Evolutionary conservation across 805 yeast genomes (phyloP).

Genomic region (Nakazawaea anatomiae): DNA sequence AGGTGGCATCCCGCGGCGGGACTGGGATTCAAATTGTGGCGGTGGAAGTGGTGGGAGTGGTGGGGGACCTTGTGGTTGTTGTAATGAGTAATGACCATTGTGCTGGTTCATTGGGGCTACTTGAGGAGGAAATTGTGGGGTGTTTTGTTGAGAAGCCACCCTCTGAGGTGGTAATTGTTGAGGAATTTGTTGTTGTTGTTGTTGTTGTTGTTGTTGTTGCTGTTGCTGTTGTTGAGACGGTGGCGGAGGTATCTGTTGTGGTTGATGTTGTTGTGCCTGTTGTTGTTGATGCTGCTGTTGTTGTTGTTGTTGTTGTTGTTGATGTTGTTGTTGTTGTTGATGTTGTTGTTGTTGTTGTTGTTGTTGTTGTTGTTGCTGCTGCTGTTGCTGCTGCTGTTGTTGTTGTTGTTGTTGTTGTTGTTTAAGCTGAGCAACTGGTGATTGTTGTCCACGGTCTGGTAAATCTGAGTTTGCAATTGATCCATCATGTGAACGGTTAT

Average conservation of each 20-base stretch:
- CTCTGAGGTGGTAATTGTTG: constrained; percentile 3
- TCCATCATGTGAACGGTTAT: background rate
- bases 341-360: constrained; percentile 1
- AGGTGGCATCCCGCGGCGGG: background rate
- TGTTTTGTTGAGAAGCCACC: constrained; percentile 10
- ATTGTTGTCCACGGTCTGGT: background rate
- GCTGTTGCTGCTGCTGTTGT: background rate
- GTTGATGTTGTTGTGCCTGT: background rate
- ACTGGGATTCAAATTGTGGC: background rate
- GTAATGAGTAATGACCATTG: constrained; percentile 2
- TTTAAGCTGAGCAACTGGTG: constrained; percentile 9
- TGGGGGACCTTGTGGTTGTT: background rate
- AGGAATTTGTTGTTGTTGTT: background rate
- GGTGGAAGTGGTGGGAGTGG: constrained; percentile 2
- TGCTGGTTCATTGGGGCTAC: constrained; percentile 11
- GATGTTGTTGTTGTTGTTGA: constrained; percentile 1
- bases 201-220: constrained; percentile 6
- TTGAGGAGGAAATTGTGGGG: constrained; percentile 8
- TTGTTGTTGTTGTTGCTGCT: background rate
- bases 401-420: background rate
- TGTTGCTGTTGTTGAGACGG: constrained; percentile 5
- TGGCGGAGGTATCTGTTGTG: constrained; percentile 3
- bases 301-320: background rate
- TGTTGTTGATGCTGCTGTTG: background rate
- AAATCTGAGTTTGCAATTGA: background rate